Base-by-base conservation (phyloP, 2,329 filamentous ascomycete species). In the Penicillium sp. region DNA sequence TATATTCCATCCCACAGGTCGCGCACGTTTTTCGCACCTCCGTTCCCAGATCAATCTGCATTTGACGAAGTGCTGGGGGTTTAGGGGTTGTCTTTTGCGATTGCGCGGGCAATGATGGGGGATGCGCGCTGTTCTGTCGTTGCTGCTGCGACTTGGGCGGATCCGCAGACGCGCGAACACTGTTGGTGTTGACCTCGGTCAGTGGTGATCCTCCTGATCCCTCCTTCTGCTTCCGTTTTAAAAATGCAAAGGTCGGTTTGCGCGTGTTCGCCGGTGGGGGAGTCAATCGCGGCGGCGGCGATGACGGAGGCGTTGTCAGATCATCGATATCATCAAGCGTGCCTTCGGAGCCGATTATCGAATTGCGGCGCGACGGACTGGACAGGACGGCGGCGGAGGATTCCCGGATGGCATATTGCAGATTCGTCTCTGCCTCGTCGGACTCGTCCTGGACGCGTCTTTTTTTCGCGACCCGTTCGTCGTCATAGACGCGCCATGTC, bases 1-100 rank as follows among this genome's bases (percentile, higher is more conserved):
- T 75, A 56, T 85, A 86, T 45, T 83, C 79, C 83, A 86, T 86
- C 1, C 80, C 79, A 57, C 83, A 86, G 3, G 69, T 71, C 34
- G 71, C 69, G 65, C 83, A 86, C 9, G 75, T 79, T 55, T 77
- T 78, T 40, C 78, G 74, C 35, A 76, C 67, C 37, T 78, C 74
- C 35, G 73, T 70, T 2, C 79, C 81, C 9, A 84, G 69, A 56
- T 81, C 79, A 50, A 84, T 74, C 56, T 81, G 78, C 72, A 81
- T 81, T 60, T 84, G 81, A 43, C 76, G 76, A 49, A 83, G 58
- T 6, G 61, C 60, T 4, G 61, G 60, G 46, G 56, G 66, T 39
- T 64, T 66, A 4, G 43, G 43, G 29, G 57, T 60, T 29, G 52
- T 51, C 27, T 50, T 50, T 46, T 63, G 61, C 27, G 43, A 36